Evolutionary conservation across 805 yeast genomes (phyloP), one percentile per base, ranked within the genome.

Genomic region (Groenewaldozyma tartarivorans): DNA sequence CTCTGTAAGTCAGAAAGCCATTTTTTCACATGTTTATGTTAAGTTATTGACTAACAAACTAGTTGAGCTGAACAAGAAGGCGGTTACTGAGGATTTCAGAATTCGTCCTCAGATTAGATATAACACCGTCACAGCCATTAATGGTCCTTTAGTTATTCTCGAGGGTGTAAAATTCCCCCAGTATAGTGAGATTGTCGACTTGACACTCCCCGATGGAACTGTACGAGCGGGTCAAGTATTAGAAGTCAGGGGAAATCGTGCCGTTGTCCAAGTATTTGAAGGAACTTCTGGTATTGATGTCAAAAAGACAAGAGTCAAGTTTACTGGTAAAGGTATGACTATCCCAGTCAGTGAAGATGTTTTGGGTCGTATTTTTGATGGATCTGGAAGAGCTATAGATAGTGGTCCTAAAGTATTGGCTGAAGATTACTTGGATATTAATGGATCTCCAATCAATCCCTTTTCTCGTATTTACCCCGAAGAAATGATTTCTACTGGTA

Each of bases 261-360:
- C 99, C 41, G 78, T 92, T 63, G 99, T 92, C 40, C 99, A 92
- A 74, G 99, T 92, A 38, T 92, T 92, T 61, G 97, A 92, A 70
- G 99, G 99, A 59, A 92, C 99, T 39, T 81, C 96, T 4, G 99
- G 98, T 58, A 85, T 92, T 54, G 99, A 92, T 71, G 97, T 92
- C 48, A 88, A 92, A 69, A 92, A 88, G 70, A 92, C 99, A 38
- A 75, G 87, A 45, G 95, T 94, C 46, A 97, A 94, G 66, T 90
- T 92, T 68, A 88, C 98, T 32, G 98, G 99, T 47, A 79, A 90
- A 62, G 84, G 78, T 64, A 73, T 92, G 72, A 84, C 79, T 64
- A 85, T 92, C 50, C 82, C 97, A 18, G 98, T 92, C 19, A 81
- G 95, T 42, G 98, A 92, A 66, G 99, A 92, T 61, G 81, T 88